phyloP scores from a whole-genome alignment of 164 flowering plant genomes.

The Tinospora cordifolia region DNA sequence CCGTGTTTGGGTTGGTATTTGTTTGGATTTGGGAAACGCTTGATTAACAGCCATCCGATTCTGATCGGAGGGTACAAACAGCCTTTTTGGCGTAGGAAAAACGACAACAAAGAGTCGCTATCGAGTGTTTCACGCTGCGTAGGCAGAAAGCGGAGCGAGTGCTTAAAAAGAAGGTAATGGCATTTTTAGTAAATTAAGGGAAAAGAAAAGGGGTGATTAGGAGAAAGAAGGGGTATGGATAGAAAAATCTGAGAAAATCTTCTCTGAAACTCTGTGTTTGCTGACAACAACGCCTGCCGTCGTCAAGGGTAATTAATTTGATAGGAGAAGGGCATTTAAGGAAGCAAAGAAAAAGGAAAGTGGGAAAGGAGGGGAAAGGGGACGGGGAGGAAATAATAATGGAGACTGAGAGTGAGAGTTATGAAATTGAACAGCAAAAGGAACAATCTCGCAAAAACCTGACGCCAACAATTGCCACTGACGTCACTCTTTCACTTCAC shows the following conservation, averaged over 20 bases:
- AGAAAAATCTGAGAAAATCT: background rate
- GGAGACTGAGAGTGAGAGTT: background rate
- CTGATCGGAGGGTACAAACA: too few species aligned
- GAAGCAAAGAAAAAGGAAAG: too few species aligned
- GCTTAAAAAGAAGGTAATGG: background rate
- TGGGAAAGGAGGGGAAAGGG: too few species aligned
- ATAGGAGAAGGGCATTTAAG: too few species aligned
- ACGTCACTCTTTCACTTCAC: constrained; percentile 11
- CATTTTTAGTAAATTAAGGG: background rate
- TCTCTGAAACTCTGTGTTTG: background rate
- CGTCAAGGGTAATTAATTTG: background rate
- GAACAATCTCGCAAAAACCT: constrained; percentile 1
- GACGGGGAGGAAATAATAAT: too few species aligned
- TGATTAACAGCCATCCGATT: too few species aligned
- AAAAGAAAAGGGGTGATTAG: background rate
- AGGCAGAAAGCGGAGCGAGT: background rate
- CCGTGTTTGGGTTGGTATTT: background rate
- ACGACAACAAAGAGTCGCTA: too few species aligned
- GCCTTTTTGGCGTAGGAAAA: too few species aligned
- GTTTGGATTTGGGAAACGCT: too few species aligned
- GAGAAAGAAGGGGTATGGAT: too few species aligned
- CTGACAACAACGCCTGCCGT: background rate
- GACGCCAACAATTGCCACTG: constrained; percentile 8
- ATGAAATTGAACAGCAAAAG: constrained; percentile 1
- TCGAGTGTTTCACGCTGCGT: too few species aligned